phyloP scores from a whole-genome alignment of 768 basidiomycete genomes.

The Ramaria rubella region DNA sequence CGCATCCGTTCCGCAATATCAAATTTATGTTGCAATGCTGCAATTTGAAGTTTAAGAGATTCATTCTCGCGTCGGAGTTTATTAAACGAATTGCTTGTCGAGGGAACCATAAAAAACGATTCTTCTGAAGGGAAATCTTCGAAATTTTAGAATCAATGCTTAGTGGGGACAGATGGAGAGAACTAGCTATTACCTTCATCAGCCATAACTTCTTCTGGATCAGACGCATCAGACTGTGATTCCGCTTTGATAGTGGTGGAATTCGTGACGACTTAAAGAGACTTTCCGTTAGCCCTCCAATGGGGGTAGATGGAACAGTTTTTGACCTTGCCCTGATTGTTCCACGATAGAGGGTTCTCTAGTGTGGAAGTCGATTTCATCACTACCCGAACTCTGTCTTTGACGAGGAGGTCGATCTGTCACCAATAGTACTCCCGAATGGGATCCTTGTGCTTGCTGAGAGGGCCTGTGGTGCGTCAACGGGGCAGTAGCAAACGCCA shows the following conservation, averaged over 20 bases:
- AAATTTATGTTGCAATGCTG: conserved; percentile 49
- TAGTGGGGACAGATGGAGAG: background rate
- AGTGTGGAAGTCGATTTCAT: background rate
- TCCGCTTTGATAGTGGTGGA: background rate
- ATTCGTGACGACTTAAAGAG: background rate
- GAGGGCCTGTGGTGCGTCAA: conserved; percentile 26
- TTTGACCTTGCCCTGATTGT: background rate
- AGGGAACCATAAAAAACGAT: conserved; percentile 70
- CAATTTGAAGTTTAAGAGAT: conserved; percentile 54
- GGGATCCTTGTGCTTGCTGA: background rate
- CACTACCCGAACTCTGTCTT: background rate
- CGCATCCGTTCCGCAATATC: conserved; percentile 57
- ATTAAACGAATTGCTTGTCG: conserved; percentile 41
- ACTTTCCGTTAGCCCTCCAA: background rate
- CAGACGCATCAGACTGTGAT: conserved; percentile 41
- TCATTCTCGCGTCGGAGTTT: conserved; percentile 60
- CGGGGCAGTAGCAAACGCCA: conserved; percentile 79
- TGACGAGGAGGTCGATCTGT: background rate
- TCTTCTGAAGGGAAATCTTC: conserved; percentile 58
- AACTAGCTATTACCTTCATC: conserved; percentile 48
- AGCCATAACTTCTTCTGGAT: conserved; percentile 48
- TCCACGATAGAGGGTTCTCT: background rate
- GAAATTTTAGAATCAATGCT: conserved; percentile 23
- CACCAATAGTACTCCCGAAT: no score
- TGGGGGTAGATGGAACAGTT: background rate